These are phyloP conservation scores for Trametes cinnabarina DNA, from an alignment of 768 basidiomycete species.

Conservation along the genomic window DNA sequence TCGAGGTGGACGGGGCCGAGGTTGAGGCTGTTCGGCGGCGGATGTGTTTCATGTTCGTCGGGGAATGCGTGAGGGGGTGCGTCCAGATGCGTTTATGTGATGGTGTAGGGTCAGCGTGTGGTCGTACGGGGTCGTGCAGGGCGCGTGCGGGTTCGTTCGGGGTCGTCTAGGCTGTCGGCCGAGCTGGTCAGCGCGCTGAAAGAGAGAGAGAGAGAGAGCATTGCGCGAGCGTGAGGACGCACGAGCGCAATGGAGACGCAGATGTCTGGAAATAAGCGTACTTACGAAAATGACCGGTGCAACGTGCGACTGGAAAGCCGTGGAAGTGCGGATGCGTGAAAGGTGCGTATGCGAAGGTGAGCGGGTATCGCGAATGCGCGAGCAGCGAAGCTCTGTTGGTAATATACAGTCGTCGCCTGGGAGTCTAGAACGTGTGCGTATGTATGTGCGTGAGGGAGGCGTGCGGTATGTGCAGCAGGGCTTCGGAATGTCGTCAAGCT, in stretches of 20 bases:
- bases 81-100: background rate
- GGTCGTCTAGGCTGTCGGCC: background rate
- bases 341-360: background rate
- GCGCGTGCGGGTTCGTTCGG: background rate
- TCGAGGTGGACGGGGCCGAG: slow-evolving; percentile 5
- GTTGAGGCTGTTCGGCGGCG: slow-evolving; percentile 13
- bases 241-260: background rate
- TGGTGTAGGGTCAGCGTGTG: too few relatives aligned
- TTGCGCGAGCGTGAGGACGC: background rate
- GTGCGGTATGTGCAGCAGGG: background rate
- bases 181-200: background rate
- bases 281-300: background rate
- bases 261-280: slow-evolving; percentile 1
- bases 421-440: background rate
- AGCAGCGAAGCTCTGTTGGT: too few relatives aligned
- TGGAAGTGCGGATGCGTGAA: background rate
- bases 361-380: too few relatives aligned
- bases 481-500: slow-evolving; percentile 6
- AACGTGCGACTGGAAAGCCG: background rate
- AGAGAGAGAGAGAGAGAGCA: background rate
- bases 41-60: slow-evolving; percentile 13
- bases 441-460: background rate
- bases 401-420: background rate
- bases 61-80: background rate
- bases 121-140: background rate